Evolutionary conservation across 345 rosid genomes (phyloP).

Genomic region (Moringa oleifera): DNA sequence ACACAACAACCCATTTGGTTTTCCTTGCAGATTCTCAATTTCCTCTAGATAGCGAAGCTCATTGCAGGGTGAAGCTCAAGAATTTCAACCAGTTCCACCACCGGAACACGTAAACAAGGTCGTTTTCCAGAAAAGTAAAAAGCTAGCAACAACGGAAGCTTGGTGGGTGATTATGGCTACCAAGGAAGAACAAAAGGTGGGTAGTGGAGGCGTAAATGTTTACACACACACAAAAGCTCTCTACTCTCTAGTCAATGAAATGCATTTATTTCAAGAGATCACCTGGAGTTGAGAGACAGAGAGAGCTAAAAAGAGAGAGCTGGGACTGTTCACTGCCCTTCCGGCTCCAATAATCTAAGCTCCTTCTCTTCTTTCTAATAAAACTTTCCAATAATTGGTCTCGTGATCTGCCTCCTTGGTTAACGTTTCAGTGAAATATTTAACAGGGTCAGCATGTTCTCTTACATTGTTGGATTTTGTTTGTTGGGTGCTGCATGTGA

Average conservation of each 20-base stretch:
- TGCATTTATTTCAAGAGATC: constrained; percentile 17
- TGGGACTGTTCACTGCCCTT: no score
- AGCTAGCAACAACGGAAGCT: background rate
- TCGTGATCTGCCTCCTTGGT: no score
- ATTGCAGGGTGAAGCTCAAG: constrained; percentile 3
- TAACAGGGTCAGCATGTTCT: no score
- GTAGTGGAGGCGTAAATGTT: constrained; percentile 9
- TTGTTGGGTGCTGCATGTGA: no score
- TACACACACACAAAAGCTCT: background rate
- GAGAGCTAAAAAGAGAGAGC: no score
- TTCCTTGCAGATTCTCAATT: no score
- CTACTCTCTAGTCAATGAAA: constrained; percentile 12
- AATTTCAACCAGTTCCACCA: background rate
- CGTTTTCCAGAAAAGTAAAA: background rate
- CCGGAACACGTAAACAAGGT: no score
- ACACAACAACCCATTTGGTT: constrained; percentile 72
- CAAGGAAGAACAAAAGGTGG: background rate
- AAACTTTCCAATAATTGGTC: no score
- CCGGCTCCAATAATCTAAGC: no score
- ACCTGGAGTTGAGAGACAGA: background rate
- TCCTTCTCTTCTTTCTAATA: no score
- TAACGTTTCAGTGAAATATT: no score
- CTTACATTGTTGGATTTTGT: no score
- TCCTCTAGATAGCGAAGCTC: background rate
- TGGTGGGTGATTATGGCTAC: background rate